phyloP scores from a whole-genome alignment of 2,329 filamentous ascomycete genomes.

The Ophiocordyceps sinensis region DNA sequence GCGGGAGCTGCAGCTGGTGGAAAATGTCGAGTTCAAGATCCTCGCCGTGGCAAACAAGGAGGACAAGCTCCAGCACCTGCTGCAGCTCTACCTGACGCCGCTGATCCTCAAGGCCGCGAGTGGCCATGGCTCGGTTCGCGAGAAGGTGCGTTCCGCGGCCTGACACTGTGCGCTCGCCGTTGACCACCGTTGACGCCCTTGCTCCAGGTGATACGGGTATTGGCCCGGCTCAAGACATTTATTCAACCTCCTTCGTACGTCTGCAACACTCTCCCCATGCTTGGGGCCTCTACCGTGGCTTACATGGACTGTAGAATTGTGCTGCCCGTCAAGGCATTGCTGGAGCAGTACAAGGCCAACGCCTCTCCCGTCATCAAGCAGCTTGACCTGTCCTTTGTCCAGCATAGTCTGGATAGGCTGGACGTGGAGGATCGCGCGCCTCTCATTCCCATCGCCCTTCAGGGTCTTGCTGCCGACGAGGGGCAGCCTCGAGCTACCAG shows the following conservation, averaged over 20 bases:
- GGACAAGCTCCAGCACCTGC: conserved; percentile 61
- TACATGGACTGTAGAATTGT: conserved; percentile 37
- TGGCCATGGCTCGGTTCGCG: conserved; percentile 63
- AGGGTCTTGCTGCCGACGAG: conserved; percentile 16
- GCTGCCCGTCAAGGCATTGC: conserved; percentile 67
- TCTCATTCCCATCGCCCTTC: conserved; percentile 44
- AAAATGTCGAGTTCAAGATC: conserved; percentile 75
- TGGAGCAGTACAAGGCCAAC: conserved; percentile 78
- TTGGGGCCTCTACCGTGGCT: background rate
- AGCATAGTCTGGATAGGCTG: conserved; percentile 53
- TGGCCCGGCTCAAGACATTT: conserved; percentile 38
- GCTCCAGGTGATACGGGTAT: conserved; percentile 32
- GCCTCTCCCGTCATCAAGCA: conserved; percentile 65
- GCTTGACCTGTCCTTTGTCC: conserved; percentile 78
- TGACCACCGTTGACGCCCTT: background rate
- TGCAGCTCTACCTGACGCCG: conserved; percentile 67
- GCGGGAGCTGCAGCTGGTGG: conserved; percentile 68
- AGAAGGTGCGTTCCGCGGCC: conserved; percentile 39
- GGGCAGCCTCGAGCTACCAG: conserved; percentile 27
- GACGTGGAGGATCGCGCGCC: conserved; percentile 48
- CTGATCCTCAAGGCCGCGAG: conserved; percentile 78
- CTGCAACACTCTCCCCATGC: background rate
- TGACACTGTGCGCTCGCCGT: background rate
- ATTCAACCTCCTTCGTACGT: conserved; percentile 35
- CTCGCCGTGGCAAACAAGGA: conserved; percentile 68